A percentile compares a stretch with the other conserved stretches of the same genome.
phyloP scores from a whole-genome alignment of 768 basidiomycete genomes.

The Cubamyces lactineus region DNA sequence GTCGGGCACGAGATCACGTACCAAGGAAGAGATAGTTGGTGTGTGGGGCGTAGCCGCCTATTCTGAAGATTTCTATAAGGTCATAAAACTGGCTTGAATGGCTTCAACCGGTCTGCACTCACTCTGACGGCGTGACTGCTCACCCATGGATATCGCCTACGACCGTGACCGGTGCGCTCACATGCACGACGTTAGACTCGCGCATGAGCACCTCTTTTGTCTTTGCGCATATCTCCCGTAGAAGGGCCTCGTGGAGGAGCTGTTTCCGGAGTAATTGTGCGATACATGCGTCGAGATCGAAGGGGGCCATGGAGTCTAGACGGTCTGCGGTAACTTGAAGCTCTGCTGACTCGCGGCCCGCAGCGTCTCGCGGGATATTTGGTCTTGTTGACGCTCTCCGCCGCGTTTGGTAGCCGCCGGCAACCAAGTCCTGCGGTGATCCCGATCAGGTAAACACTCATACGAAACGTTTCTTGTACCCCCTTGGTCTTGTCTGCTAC shows the following conservation, averaged over 20 bases:
- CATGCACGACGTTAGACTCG: slow-evolving; percentile 97
- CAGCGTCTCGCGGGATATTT: not conserved
- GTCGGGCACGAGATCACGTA: slow-evolving; percentile 42
- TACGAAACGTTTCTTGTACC: slow-evolving; percentile 5
- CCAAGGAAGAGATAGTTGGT: slow-evolving; percentile 99
- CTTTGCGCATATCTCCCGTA: slow-evolving; percentile 99
- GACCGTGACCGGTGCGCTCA: slow-evolving; percentile 95
- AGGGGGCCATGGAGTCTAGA: slow-evolving; percentile 51
- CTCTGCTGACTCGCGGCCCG: slow-evolving; percentile 14
- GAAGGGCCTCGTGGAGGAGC: slow-evolving; percentile 88
- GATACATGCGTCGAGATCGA: slow-evolving; percentile 98
- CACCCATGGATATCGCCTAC: slow-evolving; percentile 99
- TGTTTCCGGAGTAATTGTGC: slow-evolving; percentile 89
- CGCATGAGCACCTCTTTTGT: slow-evolving; percentile 99
- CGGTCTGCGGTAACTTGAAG: slow-evolving; percentile 11
- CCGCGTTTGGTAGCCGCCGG: not conserved
- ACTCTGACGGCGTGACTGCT: slow-evolving; percentile 40
- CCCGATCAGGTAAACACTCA: slow-evolving; percentile 1
- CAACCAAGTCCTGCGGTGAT: not conserved
- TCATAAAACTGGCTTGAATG: slow-evolving; percentile 95
- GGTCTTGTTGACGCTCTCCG: not conserved
- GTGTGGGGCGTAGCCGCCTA: slow-evolving; percentile 94
- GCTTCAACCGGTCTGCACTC: slow-evolving; percentile 33
- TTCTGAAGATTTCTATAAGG: slow-evolving; percentile 97
- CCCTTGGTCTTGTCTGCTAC: not conserved